Evolutionary conservation across 495 filamentous ascomycete genomes (phyloP).

Genomic region (Penicillium robsamsonii): DNA sequence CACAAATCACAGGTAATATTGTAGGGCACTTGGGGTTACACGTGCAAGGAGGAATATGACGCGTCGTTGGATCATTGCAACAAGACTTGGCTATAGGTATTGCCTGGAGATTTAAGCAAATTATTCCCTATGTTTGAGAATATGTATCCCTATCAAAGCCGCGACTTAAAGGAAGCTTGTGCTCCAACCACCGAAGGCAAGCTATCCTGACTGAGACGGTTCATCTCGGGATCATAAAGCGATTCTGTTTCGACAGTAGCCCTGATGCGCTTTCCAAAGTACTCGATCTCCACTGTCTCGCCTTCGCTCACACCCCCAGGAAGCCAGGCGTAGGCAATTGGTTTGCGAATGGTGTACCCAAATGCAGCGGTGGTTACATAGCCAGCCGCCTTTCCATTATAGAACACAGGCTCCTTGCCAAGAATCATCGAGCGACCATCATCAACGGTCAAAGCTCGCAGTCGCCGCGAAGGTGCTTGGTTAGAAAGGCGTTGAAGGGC

Average conservation of each 20-base stretch:
- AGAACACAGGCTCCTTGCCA: constrained; percentile 51
- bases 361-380: constrained; percentile 52
- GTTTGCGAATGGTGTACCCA: constrained; percentile 45
- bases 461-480: constrained; percentile 24
- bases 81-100: too few relatives aligned
- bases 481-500: constrained; percentile 31
- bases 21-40: too few relatives aligned
- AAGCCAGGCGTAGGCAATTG: constrained; percentile 48
- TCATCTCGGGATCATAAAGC: constrained; percentile 40
- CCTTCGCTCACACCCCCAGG: constrained; percentile 36
- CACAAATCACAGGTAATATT: too few relatives aligned
- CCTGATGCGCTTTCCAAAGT: constrained; percentile 43
- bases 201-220: constrained; percentile 21
- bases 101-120: too few relatives aligned
- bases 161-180: constrained; percentile 15
- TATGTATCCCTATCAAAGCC: constrained; percentile 1
- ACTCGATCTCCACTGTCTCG: constrained; percentile 44
- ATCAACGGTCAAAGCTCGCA: constrained; percentile 44
- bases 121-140: not conserved
- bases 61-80: too few relatives aligned
- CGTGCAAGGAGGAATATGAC: too few relatives aligned
- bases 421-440: constrained; percentile 47
- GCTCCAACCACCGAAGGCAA: constrained; percentile 5
- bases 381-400: constrained; percentile 35
- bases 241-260: constrained; percentile 42